Evolutionary conservation across 306 rosid species (phyloP), one percentile per base, ranked within the genome.

Genomic region (Pachyrhizus erosus): DNA sequence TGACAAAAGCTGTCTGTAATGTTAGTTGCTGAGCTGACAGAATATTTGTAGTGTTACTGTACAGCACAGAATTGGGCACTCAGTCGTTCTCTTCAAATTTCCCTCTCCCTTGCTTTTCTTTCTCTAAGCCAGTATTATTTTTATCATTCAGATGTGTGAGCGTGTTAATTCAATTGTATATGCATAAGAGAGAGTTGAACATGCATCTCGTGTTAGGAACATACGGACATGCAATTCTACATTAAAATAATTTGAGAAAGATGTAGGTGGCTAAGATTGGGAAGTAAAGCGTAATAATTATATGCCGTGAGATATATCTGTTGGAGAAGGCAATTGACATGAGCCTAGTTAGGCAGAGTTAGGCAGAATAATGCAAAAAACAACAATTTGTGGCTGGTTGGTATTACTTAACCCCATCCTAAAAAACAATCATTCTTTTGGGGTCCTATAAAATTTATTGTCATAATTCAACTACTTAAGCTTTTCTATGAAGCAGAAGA

Each of bases 331-430:
- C 88, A 84, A 89, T 88, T 88, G 83, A 86, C 91, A 88, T 89
- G 91, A 83, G 76, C 87, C 73, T 69, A 85, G 77, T 88, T 84
- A 76, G 93, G 74, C 80, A 31, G 88, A 86, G 67, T 80, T 88
- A 87, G 97, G 92, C 89, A 69, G 73, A 82, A 51, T 67, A 52
- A 57, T 68, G 57, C 29, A 13, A 13, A 76, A 70, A 80, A 82
- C 80, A 61, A 82, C 13, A 74, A 60, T 57, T 82, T 82, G 15
- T 78, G 26, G 21, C 51, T 77, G 73, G 89, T 89, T 80, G 92
- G 92, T 73, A 57, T 70, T 84, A 91, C 97, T 92, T 88, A 88
- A 87, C 86, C 82, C 69, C 86, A 82, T 89, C 95, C 95, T 91
- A 92, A 86, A 73, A 58, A 34, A 2, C 51, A 73, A 77, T 89